Percentiles rank a stretch among this genome's conserved stretches.
Conservation (phyloP, 345 rosid genomes). For the Angophora floribunda region DNA sequence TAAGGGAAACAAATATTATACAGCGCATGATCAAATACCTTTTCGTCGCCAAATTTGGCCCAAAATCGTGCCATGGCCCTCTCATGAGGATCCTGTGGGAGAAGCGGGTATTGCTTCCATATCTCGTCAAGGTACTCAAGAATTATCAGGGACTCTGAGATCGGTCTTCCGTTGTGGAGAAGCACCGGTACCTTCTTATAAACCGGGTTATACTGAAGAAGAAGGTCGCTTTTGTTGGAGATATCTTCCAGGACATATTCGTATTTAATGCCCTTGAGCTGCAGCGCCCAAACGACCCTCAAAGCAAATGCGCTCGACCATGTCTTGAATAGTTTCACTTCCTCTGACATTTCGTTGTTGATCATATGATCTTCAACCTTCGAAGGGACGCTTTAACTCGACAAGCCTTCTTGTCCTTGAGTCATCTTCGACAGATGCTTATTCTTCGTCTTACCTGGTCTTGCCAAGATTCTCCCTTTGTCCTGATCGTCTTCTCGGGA, state of each 20-base stretch:
- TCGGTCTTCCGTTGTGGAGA: not conserved
- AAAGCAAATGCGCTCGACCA: not conserved
- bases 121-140: not conserved
- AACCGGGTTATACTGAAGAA: not conserved
- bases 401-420: not conserved
- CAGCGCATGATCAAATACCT: not conserved
- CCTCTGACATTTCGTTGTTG: not conserved
- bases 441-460: not conserved
- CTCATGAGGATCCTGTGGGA: not conserved
- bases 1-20: not conserved
- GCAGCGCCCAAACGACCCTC: not conserved
- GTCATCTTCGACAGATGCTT: not conserved
- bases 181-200: not conserved
- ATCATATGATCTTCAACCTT: not conserved
- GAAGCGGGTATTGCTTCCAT: not conserved
- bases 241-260: not conserved
- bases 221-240: not conserved
- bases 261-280: not conserved
- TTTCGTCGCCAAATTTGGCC: not conserved
- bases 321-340: slow-evolving; percentile 1
- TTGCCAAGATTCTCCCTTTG: not conserved
- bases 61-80: not conserved
- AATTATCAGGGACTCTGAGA: not conserved
- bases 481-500: not conserved
- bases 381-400: not conserved